Base-by-base conservation (phyloP, 1,284 basidiomycete species). In the Ganoderma lucidum region DNA sequence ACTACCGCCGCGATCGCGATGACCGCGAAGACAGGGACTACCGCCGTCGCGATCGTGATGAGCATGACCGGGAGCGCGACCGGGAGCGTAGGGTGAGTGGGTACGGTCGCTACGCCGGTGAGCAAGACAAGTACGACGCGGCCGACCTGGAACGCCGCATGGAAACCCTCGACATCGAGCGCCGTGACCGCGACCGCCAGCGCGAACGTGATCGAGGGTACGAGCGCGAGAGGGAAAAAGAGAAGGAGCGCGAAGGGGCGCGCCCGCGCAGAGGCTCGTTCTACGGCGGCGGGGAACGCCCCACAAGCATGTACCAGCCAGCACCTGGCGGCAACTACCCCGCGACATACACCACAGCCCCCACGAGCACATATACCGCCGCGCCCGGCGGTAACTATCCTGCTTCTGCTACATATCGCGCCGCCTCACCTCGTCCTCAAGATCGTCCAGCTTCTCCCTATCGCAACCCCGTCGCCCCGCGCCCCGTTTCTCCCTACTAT, bases 1-100 rank as follows among this genome's bases (percentile, higher is more conserved):
- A 71, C 45, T 58, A 69, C 45, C 71, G 70, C 67, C 84, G 86
- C 62, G 88, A 88, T 66, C 81, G 78, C 63, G 82, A 84, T 37
- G 80, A 82, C 79, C 88, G 41, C 85, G 85, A 62, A 39, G 66
- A 64, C 58, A 39, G 51, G 15, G 58, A 68, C 1, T 64, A 65
- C 51, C 62, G 62, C 10, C 67, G 90, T 75, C 81, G 85, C 65
- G 35, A 39, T n/a, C 63, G 63, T 41, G 63, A 64, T 28, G 53
- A 58, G 2, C 75, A 71, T 32, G 76, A 75, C 23, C 75, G 75
- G 55, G 77, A 76, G 3, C 73, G 73, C 60, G 71, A 73, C 15
- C 48, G 53, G 45, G 63, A 70, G 67, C 64, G 63, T 69, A 28
- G 66, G 23, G 3, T 56, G 37, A 69, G 68, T 53, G 69, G 65